phyloP scores from a whole-genome alignment of 805 yeast species.

The Barnettozyma populi region DNA sequence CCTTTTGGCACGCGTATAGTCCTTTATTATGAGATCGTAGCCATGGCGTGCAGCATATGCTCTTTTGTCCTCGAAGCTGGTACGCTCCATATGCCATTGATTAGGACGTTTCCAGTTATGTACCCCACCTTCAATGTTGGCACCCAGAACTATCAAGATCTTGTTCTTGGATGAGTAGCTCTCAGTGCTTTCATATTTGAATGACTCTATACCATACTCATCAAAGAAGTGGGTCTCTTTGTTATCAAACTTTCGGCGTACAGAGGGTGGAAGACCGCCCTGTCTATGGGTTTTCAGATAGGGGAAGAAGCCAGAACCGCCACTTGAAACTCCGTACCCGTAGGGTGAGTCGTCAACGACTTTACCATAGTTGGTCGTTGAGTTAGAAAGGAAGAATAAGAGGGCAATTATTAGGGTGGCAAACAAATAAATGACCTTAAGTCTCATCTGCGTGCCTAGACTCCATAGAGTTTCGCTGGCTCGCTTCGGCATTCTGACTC shows the following conservation, averaged over 20 bases:
- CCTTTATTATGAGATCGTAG: slow-evolving; percentile 41
- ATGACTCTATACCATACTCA: slow-evolving; percentile 12
- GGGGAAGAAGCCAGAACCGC: slow-evolving; percentile 24
- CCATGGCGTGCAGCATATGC: slow-evolving; percentile 44
- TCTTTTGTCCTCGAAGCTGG: slow-evolving; percentile 42
- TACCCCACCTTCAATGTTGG: slow-evolving; percentile 37
- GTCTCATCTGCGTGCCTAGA: too few relatives aligned
- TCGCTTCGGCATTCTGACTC: neutral
- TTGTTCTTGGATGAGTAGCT: slow-evolving; percentile 23
- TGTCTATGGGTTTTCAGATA: slow-evolving; percentile 17
- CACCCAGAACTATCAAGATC: slow-evolving; percentile 34
- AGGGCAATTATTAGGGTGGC: too few relatives aligned
- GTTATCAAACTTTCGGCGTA: slow-evolving; percentile 11
- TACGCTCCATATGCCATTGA: slow-evolving; percentile 42
- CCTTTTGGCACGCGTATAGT: slow-evolving; percentile 40
- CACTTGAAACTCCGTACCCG: slow-evolving; percentile 24
- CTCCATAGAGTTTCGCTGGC: neutral
- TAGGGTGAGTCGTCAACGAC: neutral
- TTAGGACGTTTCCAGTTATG: slow-evolving; percentile 34
- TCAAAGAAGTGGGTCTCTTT: slow-evolving; percentile 11
- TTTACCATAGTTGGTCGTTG: neutral
- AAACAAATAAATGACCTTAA: too few relatives aligned
- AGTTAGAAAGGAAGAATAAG: too few relatives aligned
- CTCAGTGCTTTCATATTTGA: slow-evolving; percentile 1
- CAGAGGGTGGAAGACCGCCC: slow-evolving; percentile 25